phyloP scores from a whole-genome alignment of 139 green algal species.

The Raphidocelis subcapitata region DNA sequence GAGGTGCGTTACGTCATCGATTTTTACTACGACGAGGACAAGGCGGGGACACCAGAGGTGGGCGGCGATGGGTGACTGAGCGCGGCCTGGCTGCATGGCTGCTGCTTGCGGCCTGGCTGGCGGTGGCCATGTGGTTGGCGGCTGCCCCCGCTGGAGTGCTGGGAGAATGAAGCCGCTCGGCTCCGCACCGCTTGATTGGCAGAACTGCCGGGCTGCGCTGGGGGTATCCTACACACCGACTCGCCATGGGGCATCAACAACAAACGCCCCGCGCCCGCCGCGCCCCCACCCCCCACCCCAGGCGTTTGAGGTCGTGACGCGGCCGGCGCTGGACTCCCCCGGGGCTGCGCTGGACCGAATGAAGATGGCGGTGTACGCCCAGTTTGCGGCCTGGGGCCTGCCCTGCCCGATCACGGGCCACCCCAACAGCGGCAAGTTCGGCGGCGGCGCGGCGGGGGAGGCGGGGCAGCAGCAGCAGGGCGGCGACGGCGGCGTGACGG shows the following conservation, averaged over 20 bases:
- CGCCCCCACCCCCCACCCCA: slow-evolving; percentile 25
- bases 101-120: background rate
- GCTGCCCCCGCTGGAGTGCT: too few relatives aligned
- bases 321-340: slow-evolving; percentile 85
- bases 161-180: too few relatives aligned
- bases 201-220: too few relatives aligned
- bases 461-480: slow-evolving; percentile 7
- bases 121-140: background rate
- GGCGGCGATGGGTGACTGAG: background rate
- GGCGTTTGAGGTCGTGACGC: slow-evolving; percentile 83
- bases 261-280: too few relatives aligned
- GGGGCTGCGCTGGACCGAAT: slow-evolving; percentile 73
- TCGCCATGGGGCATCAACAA: too few relatives aligned
- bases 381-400: slow-evolving; percentile 80
- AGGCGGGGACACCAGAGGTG: slow-evolving; percentile 78
- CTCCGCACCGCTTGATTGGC: too few relatives aligned
- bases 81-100: background rate
- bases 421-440: too few relatives aligned
- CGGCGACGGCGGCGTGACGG: too few relatives aligned
- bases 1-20: slow-evolving; percentile 96
- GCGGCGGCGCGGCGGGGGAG: background rate
- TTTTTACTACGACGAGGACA: slow-evolving; percentile 96
- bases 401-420: slow-evolving; percentile 89
- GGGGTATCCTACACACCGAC: too few relatives aligned
- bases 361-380: slow-evolving; percentile 90